Conservation (phyloP, 2,329 filamentous ascomycete species). For the Alternaria incomplexa region DNA sequence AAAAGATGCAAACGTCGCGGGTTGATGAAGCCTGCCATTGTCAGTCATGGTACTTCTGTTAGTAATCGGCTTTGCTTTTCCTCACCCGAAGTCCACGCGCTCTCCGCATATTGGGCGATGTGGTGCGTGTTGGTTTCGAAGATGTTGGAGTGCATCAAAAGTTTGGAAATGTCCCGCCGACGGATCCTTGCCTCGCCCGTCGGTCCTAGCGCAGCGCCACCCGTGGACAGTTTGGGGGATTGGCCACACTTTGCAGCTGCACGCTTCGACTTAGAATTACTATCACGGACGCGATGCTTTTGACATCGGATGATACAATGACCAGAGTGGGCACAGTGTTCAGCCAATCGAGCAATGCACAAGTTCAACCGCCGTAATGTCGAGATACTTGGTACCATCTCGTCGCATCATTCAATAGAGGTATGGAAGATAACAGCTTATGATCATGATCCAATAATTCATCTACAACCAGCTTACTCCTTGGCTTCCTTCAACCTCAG, state of each 20-base stretch:
- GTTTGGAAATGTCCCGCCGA: constrained; percentile 20
- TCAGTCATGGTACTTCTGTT: constrained; percentile 5
- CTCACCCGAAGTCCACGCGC: constrained; percentile 39
- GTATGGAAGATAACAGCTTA: background rate
- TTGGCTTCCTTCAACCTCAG: constrained; percentile 40
- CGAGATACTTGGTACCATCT: background rate
- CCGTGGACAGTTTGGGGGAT: background rate
- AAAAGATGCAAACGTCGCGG: constrained; percentile 48
- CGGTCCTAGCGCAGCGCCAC: background rate
- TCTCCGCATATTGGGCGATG: constrained; percentile 34
- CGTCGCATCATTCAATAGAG: background rate
- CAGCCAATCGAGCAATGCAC: background rate
- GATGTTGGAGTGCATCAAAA: constrained; percentile 18
- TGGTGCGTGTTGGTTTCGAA: constrained; percentile 3
- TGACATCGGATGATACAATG: background rate
- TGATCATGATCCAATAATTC: background rate
- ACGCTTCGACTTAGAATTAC: background rate
- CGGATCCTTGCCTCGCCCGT: constrained; percentile 16
- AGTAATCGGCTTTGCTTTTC: background rate
- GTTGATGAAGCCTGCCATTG: constrained; percentile 38
- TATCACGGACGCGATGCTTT: background rate
- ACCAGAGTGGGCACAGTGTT: background rate
- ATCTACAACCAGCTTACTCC: constrained; percentile 4
- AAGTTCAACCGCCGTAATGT: background rate
- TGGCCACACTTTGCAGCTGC: background rate